Conservation (phyloP, 1,139 yeast species). For the Wickerhamomyces sp. region DNA sequence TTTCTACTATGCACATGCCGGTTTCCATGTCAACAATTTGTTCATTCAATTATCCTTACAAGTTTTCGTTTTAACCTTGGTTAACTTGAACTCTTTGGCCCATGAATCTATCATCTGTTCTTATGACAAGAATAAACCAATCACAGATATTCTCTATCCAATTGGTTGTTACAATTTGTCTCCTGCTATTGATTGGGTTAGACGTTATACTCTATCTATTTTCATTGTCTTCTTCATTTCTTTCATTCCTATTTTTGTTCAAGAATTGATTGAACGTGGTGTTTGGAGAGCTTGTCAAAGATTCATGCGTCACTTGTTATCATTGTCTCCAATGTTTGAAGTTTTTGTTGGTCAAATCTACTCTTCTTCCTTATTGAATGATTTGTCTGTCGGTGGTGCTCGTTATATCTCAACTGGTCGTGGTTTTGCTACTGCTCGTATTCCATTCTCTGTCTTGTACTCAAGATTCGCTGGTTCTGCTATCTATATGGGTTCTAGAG, state of each 20-base stretch:
- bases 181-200: conserved; percentile 94
- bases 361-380: conserved; percentile 85
- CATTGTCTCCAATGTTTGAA: conserved; percentile 95
- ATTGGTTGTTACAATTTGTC: conserved; percentile 88
- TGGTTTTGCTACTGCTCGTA: conserved; percentile 98
- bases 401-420: conserved; percentile 98
- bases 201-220: conserved; percentile 95
- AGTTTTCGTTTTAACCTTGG: conserved; percentile 84
- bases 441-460: conserved; percentile 91
- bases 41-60: conserved; percentile 94
- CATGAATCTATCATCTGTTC: conserved; percentile 85
- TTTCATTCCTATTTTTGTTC: conserved; percentile 92
- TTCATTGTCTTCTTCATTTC: conserved; percentile 98
- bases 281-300: conserved; percentile 93
- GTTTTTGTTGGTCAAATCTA: conserved; percentile 98
- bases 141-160: conserved; percentile 81
- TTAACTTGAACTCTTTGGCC: conserved; percentile 86
- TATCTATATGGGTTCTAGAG: conserved; percentile 93
- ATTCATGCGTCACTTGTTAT: conserved; percentile 81
- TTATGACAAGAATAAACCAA: conserved; percentile 79
- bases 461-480: conserved; percentile 97
- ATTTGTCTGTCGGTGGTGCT: conserved; percentile 98
- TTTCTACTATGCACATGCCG: conserved; percentile 97
- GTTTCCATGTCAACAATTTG: conserved; percentile 97
- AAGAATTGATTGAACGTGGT: conserved; percentile 97